Evolutionary conservation across 768 basidiomycete genomes (phyloP), one percentile per base, ranked within the genome.

Genomic region (Strobilomyces confusus): DNA sequence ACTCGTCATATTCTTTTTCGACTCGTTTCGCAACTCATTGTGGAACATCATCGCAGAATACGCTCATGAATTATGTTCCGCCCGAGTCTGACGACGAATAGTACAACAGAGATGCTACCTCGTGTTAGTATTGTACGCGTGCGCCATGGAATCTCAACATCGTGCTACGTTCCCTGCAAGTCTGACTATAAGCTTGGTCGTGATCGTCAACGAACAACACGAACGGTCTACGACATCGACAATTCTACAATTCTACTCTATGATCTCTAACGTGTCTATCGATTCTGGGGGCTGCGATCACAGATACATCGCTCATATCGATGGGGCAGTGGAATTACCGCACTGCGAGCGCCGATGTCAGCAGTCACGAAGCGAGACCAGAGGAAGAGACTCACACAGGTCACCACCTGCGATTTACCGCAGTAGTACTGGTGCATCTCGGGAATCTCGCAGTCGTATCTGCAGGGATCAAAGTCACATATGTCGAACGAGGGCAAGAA

Each of bases 361-460:
- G 9, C 11, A n/a, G n/a, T 8, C 15, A 6, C 6, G 19, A 13
- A 2, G 5, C 44, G 7, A 43, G 22, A n/a, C 22, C n/a, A 48
- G 37, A 38, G 20, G 20, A 19, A 29, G 8, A 13, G 22, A 61
- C 62, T 48, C 45, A 58, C 59, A 44, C 62, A 64, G 6, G 63
- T 58, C 30, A 36, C 44, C 14, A 62, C 58, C 0, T 44, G 50
- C 12, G 40, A 42, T 17, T 9, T 22, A 8, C 26, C 56, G 25
- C 63, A 61, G 34, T 40, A 43, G 34, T 64, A 61, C 25, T 19
- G 20, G 20, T 29, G 6, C 5, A 15, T 23, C 8, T 36, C 23
- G 22, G 63, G 62, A 8, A 59, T 44, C 19, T 58, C 30, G 22
- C 60, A 64, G 3, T 26, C 26, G n/a, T 56, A 64, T 17, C 63